Percentiles rank a stretch among this genome's conserved stretches.
phyloP scores from a whole-genome alignment of 179 eudicot species.

The Silene vulgaris region DNA sequence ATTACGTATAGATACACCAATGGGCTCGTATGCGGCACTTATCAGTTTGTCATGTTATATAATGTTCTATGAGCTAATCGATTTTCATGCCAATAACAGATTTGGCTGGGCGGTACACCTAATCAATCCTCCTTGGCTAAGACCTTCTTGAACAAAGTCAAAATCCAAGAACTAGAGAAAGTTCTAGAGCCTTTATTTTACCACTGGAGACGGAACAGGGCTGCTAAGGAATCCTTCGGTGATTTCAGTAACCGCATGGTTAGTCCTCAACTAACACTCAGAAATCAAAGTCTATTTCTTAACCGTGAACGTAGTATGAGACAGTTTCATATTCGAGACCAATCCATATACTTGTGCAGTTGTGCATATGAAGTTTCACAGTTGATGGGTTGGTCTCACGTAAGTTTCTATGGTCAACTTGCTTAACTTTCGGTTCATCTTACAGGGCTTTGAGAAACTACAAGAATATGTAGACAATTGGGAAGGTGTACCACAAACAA shows the following conservation, averaged over 20 bases:
- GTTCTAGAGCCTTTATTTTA: slow-evolving; percentile 88
- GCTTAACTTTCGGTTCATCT: neutral
- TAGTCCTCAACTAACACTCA: slow-evolving; percentile 16
- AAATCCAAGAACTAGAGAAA: slow-evolving; percentile 87
- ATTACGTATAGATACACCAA: neutral
- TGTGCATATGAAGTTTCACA: too few species aligned
- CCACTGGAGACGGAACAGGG: slow-evolving; percentile 62
- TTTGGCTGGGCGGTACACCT: slow-evolving; percentile 98
- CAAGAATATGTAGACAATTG: slow-evolving; percentile 73
- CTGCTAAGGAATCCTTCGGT: slow-evolving; percentile 78
- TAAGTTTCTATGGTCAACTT: too few species aligned
- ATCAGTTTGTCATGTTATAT: neutral
- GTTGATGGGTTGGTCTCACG: too few species aligned
- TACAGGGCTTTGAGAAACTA: slow-evolving; percentile 83
- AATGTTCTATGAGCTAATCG: neutral
- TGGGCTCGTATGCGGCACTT: neutral
- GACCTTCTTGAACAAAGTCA: slow-evolving; percentile 77
- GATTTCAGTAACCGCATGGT: slow-evolving; percentile 80
- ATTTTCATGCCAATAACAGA: slow-evolving; percentile 31
- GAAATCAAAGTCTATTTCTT: neutral
- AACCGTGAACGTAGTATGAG: neutral
- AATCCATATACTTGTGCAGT: too few species aligned
- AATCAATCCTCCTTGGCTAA: slow-evolving; percentile 70
- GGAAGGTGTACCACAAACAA: slow-evolving; percentile 54
- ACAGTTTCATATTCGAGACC: too few species aligned